Base-by-base conservation (phyloP, 2,329 filamentous ascomycete species). In the Alternaria novae-zelandiae region DNA sequence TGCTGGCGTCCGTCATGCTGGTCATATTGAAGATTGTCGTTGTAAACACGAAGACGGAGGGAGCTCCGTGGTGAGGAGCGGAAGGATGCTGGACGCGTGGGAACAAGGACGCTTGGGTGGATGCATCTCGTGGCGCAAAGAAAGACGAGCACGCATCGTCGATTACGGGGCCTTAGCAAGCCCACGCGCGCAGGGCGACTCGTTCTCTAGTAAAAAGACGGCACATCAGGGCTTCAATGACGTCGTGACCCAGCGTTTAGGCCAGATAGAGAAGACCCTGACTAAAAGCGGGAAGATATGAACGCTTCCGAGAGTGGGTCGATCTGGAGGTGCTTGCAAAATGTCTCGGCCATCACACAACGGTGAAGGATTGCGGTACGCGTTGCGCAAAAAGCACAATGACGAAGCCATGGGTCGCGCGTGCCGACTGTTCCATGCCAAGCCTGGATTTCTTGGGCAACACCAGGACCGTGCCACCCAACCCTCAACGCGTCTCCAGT, bases 231-330 rank as follows among this genome's bases (percentile, higher is more conserved):
- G 36, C 36, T 41, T 59, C 10, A 44, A 59, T 63, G 56, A 63
- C 26, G 60, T 59, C 50, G 50, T 59, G 60, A 50, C 60, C 56
- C 60, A 44, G 30, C 44, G 20, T 55, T 25, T 63, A 46, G 32
- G 54, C 32, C 57, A 36, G 44, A 53, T 45, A 45, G 32, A 17
- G 56, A 12, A 59, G 56, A 59, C 56, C 55, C 55, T 63, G 30
- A 46, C 32, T 20, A n/a, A 43, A 54, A 41, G 32, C 55, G 49
- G 55, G 23, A 63, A 50, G 46, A 32, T 47, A 44, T 51, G 47
- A 54, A 30, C 26, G 17, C 45, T 25, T 17, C 23, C 54, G 13
- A 4, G 41, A 13, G 45, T 49, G 58, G 59, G 54, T 57, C 59
- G 43, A 57, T 57, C 53, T 44, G 10, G 54, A 51, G 45, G 45